Conservation (phyloP, 345 rosid genomes). For the Fremontodendron californicum region DNA sequence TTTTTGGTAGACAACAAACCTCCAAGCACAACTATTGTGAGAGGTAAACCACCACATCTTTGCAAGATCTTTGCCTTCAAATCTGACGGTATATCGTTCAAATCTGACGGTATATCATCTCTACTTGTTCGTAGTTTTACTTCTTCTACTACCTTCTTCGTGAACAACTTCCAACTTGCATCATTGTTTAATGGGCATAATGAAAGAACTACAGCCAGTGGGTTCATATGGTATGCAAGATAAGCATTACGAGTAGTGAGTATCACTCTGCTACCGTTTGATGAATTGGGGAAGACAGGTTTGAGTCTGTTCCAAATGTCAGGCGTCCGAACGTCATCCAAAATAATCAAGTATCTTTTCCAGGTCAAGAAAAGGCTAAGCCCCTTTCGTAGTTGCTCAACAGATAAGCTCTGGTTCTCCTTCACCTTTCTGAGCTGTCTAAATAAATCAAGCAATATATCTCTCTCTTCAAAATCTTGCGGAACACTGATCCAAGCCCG, state of each 20-base stretch:
- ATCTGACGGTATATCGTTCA: neutral
- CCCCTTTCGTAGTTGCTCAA: neutral
- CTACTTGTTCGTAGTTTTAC: too few relatives aligned
- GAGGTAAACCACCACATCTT: neutral
- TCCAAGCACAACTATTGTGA: neutral
- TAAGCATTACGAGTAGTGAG: neutral
- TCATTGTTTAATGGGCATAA: neutral
- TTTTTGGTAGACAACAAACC: neutral
- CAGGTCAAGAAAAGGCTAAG: neutral
- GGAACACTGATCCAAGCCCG: conserved; percentile 25
- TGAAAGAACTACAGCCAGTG: neutral
- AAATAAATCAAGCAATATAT: conserved; percentile 14
- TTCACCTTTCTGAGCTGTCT: neutral
- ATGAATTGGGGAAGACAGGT: neutral
- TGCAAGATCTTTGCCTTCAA: neutral
- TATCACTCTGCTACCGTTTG: neutral
- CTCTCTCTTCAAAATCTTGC: conserved; percentile 1
- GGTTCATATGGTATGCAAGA: neutral
- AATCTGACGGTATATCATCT: neutral
- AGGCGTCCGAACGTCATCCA: neutral
- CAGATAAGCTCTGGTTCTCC: conserved; percentile 7
- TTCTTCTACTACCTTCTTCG: conserved; percentile 16
- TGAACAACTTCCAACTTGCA: neutral
- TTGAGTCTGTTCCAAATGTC: neutral
- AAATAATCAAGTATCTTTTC: neutral